Percentiles rank a stretch among this genome's conserved stretches.
These are phyloP conservation scores for Handroanthus guayacan DNA, from an alignment of 257 asterid species.

Conservation along the genomic window DNA sequence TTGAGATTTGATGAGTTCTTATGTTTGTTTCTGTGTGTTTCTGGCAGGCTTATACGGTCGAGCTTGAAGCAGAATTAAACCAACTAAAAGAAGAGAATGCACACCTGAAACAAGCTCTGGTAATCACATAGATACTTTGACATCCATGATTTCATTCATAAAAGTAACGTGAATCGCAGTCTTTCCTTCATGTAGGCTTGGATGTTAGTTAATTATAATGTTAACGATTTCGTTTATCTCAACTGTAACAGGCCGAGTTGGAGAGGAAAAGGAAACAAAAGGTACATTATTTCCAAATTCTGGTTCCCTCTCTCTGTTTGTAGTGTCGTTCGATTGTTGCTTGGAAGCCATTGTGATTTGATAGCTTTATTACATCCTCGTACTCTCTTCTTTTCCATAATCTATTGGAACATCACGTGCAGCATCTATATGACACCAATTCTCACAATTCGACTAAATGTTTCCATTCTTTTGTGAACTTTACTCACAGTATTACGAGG, in stretches of 20 bases:
- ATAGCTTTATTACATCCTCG: neutral
- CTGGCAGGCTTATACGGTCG: constrained; percentile 75
- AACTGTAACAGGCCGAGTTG: constrained; percentile 41
- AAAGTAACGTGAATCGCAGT: neutral
- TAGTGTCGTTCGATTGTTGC: neutral
- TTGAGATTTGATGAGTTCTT: constrained; percentile 36
- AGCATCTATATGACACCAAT: neutral
- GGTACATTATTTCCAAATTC: constrained; percentile 40
- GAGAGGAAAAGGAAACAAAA: constrained; percentile 60
- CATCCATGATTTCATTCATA: neutral
- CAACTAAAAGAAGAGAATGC: constrained; percentile 77
- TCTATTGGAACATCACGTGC: too few species aligned
- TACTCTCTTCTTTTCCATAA: neutral
- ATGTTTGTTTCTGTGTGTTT: neutral
- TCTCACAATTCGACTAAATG: too few species aligned
- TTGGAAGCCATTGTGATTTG: neutral
- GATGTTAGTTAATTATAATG: neutral
- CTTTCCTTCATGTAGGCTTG: neutral
- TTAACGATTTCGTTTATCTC: neutral
- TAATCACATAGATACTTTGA: constrained; percentile 23
- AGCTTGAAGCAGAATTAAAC: constrained; percentile 80
- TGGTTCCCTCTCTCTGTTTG: neutral
- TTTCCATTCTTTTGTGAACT: neutral
- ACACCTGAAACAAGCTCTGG: constrained; percentile 62
- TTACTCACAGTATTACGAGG: constrained; percentile 44